These are phyloP conservation scores for Liquidambar formosana DNA, from an alignment of 164 flowering plant genomes.

Conservation along the genomic window DNA sequence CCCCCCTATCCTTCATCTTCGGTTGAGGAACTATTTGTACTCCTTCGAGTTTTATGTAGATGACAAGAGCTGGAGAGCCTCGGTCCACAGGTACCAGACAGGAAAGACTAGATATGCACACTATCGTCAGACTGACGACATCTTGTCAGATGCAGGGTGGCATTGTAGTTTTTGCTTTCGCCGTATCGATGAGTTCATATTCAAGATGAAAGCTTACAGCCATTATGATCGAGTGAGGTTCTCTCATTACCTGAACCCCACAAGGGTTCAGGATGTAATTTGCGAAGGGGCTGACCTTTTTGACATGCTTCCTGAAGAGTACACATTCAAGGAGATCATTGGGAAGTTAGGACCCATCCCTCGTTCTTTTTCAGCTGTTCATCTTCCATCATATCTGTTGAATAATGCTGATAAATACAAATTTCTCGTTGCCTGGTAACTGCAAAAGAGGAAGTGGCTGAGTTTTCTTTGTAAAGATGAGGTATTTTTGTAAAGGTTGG, in stretches of 20 bases:
- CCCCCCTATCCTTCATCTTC: conserved; percentile 77
- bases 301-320: conserved; percentile 96
- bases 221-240: conserved; percentile 81
- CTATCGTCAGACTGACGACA: conserved; percentile 64
- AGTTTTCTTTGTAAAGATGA: conserved; percentile 8
- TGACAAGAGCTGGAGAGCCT: conserved; percentile 87
- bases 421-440: conserved; percentile 83
- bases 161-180: conserved; percentile 98
- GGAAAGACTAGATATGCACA: conserved; percentile 89
- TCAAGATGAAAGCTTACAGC: conserved; percentile 97
- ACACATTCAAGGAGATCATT: conserved; percentile 81
- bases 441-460: conserved; percentile 71
- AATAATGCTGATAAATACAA: conserved; percentile 69
- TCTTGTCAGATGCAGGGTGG: conserved; percentile 90
- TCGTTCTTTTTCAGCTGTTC: conserved; percentile 78
- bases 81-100: conserved; percentile 61
- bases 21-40: conserved; percentile 72
- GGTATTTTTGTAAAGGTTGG: conserved; percentile 5
- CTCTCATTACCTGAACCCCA: conserved; percentile 63
- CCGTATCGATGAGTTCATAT: conserved; percentile 70
- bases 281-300: conserved; percentile 78
- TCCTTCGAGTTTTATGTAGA: conserved; percentile 75
- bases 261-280: conserved; percentile 72
- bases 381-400: conserved; percentile 71
- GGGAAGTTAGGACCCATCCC: conserved; percentile 86